These are phyloP conservation scores for Didymellaceae sp. DNA, from an alignment of 2,329 filamentous ascomycete species.

Conservation along the genomic window DNA sequence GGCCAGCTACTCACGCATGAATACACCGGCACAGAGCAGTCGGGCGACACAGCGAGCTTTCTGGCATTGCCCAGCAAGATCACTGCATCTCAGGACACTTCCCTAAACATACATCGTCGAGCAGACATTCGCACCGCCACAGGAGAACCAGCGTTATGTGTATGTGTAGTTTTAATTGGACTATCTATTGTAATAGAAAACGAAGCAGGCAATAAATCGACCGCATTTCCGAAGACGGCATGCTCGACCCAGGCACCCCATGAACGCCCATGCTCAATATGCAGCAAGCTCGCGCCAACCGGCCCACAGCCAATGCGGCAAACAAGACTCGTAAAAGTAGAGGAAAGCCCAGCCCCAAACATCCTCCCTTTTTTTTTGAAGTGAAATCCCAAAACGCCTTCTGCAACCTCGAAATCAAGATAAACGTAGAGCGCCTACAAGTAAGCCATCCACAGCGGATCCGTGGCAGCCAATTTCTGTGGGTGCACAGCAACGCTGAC, in stretches of 20 bases:
- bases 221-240: neutral
- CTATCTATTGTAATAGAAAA: conserved; percentile 1
- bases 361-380: neutral
- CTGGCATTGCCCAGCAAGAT: too few species aligned
- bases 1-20: too few species aligned
- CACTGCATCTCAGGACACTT: too few species aligned
- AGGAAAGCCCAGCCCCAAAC: neutral
- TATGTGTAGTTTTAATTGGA: neutral
- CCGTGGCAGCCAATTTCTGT: conserved; percentile 83
- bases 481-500: conserved; percentile 94
- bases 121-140: too few species aligned
- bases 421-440: conserved; percentile 63
- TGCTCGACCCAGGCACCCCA: too few species aligned
- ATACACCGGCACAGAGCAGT: too few species aligned
- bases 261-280: neutral
- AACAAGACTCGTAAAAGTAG: neutral
- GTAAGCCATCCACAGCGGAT: conserved; percentile 98
- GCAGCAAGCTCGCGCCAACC: neutral
- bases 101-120: too few species aligned
- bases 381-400: neutral
- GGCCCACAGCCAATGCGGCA: neutral
- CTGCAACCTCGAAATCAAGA: neutral
- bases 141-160: too few species aligned
- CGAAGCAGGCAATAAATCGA: neutral
- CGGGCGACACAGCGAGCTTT: too few species aligned